Conservation (phyloP, 2,329 filamentous ascomycete genomes). For the Fusarium sp. region DNA sequence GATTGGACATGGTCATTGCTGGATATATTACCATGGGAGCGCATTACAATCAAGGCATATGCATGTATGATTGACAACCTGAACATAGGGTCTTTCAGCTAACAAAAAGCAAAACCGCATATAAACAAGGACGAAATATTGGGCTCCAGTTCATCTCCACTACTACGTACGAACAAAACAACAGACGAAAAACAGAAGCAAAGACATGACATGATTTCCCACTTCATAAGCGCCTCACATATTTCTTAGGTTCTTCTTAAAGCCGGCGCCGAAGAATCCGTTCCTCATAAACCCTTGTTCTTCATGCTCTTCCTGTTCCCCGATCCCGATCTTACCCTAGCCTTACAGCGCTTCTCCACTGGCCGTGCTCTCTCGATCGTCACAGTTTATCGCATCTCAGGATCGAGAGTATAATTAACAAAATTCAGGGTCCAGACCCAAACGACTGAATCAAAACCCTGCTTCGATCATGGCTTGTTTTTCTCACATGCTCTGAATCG, state of each 20-base stretch:
- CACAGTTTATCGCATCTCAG: slow-evolving; percentile 26
- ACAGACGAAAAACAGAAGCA: neutral
- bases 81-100: slow-evolving; percentile 7
- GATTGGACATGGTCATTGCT: no score
- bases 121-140: neutral
- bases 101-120: slow-evolving; percentile 14
- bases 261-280: slow-evolving; percentile 1
- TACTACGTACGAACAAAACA: neutral
- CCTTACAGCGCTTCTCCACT: slow-evolving; percentile 11
- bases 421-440: slow-evolving; percentile 30
- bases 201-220: slow-evolving; percentile 18
- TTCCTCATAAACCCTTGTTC: slow-evolving; percentile 5
- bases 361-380: slow-evolving; percentile 25
- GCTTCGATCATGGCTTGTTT: slow-evolving; percentile 11
- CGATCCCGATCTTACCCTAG: slow-evolving; percentile 5
- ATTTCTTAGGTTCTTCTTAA: neutral
- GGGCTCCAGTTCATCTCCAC: neutral
- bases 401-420: slow-evolving; percentile 22
- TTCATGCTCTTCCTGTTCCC: slow-evolving; percentile 7
- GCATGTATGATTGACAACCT: neutral
- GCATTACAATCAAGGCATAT: no score
- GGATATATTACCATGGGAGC: no score
- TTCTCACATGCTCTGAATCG: slow-evolving; percentile 11
- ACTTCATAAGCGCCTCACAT: neutral
- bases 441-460: neutral